These are phyloP conservation scores for Ceratopteris richardii DNA, from an alignment of 75 land plant genomes.

Conservation along the genomic window DNA sequence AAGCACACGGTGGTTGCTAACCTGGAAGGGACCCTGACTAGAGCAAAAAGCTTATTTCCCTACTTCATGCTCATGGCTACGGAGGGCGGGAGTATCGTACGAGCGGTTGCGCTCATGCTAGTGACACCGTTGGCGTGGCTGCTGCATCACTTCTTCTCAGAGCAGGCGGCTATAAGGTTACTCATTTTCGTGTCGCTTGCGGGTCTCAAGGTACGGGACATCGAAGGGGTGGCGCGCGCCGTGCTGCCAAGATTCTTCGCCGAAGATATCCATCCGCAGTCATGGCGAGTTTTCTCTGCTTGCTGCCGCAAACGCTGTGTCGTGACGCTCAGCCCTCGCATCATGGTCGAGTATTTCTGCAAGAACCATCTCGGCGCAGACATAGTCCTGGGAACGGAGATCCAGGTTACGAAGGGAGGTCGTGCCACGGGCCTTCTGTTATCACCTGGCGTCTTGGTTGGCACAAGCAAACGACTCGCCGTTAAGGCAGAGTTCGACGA, in stretches of 20 bases:
- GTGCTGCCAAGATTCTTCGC: constrained; percentile 70
- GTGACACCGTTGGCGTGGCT: constrained; percentile 42
- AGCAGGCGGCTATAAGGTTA: constrained; percentile 43
- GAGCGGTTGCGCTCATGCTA: constrained; percentile 43
- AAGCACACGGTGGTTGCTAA: constrained; percentile 51
- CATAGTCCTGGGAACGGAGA: constrained; percentile 59
- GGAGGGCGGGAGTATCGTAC: constrained; percentile 50
- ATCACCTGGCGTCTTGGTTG: constrained; percentile 61
- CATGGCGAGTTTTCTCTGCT: constrained; percentile 51
- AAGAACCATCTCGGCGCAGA: constrained; percentile 53
- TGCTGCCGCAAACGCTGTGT: constrained; percentile 55
- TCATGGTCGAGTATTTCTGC: constrained; percentile 74
- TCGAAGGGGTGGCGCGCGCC: constrained; percentile 62
- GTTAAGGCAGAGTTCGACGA: no score
- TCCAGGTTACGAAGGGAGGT: constrained; percentile 19
- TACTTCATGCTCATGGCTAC: constrained; percentile 68
- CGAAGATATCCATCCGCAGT: constrained; percentile 48
- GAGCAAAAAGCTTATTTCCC: constrained; percentile 60
- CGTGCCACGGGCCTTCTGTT: constrained; percentile 50
- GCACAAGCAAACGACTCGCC: constrained; percentile 41
- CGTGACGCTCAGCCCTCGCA: constrained; percentile 63
- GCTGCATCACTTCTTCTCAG: constrained; percentile 54
- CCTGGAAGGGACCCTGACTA: constrained; percentile 63
- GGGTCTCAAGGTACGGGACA: constrained; percentile 38
- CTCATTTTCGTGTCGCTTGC: constrained; percentile 52